Percentiles rank a stretch among this genome's conserved stretches.
phyloP scores from a whole-genome alignment of 805 yeast genomes.

The Isabelozyma pseudorhagii region DNA sequence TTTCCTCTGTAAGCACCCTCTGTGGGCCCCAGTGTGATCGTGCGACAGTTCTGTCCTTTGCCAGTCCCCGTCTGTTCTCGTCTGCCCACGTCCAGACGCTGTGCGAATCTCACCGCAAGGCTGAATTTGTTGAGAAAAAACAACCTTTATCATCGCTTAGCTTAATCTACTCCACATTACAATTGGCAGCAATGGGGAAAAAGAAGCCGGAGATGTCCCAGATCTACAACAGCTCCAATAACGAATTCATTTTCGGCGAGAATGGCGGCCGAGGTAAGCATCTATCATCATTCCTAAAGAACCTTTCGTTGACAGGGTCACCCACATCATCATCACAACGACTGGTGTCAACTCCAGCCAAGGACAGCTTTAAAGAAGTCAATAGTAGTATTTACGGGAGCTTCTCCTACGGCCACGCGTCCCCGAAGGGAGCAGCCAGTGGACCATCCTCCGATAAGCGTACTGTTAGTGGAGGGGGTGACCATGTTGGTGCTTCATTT shows the following conservation, averaged over 20 bases:
- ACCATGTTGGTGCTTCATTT: constrained; percentile 12
- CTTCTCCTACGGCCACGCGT: constrained; percentile 22
- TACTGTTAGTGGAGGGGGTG: constrained; percentile 7
- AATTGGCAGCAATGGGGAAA: constrained; percentile 29
- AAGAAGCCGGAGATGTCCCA: constrained; percentile 45
- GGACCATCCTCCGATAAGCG: constrained; percentile 1
- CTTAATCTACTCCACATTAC: no score
- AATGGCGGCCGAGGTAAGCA: constrained; percentile 66
- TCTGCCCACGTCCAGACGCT: neutral
- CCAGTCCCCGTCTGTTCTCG: neutral
- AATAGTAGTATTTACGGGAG: constrained; percentile 40
- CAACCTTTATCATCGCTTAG: neutral
- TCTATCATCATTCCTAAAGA: constrained; percentile 48
- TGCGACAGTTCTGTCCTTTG: no score
- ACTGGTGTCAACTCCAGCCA: constrained; percentile 2
- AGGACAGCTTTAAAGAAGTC: constrained; percentile 19
- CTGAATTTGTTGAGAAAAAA: neutral
- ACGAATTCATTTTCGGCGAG: constrained; percentile 66
- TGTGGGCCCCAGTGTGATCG: no score
- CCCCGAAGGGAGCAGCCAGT: constrained; percentile 7
- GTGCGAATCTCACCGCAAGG: neutral
- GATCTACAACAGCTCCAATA: constrained; percentile 33
- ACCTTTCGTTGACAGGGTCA: constrained; percentile 36
- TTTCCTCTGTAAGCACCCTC: no score
- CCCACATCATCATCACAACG: constrained; percentile 5